Evolutionary conservation across 176 grass and related monocot species (phyloP).

Genomic region (Hordeum marinum): DNA sequence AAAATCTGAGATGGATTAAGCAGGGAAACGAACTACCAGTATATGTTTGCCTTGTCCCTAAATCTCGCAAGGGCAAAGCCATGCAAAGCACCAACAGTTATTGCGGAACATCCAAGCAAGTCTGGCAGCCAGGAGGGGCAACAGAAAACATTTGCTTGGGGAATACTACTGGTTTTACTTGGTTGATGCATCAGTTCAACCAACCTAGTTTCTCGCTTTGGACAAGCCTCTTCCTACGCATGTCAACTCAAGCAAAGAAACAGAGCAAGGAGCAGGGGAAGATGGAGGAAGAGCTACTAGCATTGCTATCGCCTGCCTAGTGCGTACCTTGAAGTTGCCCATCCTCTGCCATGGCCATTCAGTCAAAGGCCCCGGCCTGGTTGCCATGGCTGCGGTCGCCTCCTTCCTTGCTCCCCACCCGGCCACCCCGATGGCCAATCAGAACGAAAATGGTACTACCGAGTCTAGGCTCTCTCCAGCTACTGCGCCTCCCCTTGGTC

Average conservation of each 20-base stretch:
- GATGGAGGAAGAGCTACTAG: neutral
- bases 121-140: neutral
- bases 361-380: slow-evolving; percentile 72
- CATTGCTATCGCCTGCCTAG: neutral
- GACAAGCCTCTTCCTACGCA: neutral
- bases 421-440: neutral
- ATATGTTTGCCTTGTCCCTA: too few species aligned
- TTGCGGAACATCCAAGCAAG: neutral
- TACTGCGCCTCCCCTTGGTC: neutral
- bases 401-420: neutral
- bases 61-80: neutral
- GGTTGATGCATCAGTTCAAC: neutral
- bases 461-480: neutral
- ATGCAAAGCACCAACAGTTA: neutral
- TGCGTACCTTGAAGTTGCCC: slow-evolving; percentile 80
- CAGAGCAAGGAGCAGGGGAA: neutral
- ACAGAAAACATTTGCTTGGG: neutral
- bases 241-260: neutral
- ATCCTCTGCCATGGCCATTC: slow-evolving; percentile 88
- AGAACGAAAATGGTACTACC: neutral
- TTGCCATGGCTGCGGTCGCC: slow-evolving; percentile 50
- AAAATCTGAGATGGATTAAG: neutral
- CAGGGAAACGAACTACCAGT: neutral
- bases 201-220: neutral
- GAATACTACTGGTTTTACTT: neutral